Evolutionary conservation across 2,329 filamentous ascomycete genomes (phyloP).

Genomic region (Curvularia hawaiiensis): DNA sequence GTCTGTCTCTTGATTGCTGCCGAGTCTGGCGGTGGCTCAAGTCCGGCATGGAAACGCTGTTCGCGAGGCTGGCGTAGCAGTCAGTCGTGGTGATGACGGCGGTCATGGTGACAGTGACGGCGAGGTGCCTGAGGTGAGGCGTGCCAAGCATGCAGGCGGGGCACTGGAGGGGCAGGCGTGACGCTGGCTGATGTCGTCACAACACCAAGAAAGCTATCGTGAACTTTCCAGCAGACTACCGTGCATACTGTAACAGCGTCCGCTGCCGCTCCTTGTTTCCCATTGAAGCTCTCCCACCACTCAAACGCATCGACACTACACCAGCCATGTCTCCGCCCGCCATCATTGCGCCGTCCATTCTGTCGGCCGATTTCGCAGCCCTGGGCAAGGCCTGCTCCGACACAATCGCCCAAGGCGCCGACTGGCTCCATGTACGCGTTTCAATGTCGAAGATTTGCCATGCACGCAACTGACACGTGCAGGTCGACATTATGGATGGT

Average conservation of each 20-base stretch:
- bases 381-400: conserved; percentile 84
- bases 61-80: conserved; percentile 13
- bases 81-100: not conserved
- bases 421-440: conserved; percentile 48
- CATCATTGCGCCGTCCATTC: conserved; percentile 97
- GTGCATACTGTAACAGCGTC: not conserved
- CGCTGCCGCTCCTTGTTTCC: conserved; percentile 25
- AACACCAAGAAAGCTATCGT: conserved; percentile 43
- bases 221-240: conserved; percentile 12
- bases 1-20: conserved; percentile 5
- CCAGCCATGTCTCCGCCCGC: conserved; percentile 80
- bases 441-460: conserved; percentile 1
- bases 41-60: not conserved
- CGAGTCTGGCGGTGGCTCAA: conserved; percentile 11
- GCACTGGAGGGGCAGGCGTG: conserved; percentile 24
- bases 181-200: conserved; percentile 26
- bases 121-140: conserved; percentile 3
- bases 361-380: conserved; percentile 92
- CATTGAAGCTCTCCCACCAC: conserved; percentile 6
- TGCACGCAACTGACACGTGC: conserved; percentile 67
- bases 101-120: conserved; percentile 5
- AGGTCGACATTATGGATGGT: conserved; percentile 98
- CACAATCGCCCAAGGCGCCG: conserved; percentile 84
- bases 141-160: conserved; percentile 26
- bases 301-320: conserved; percentile 6